These are phyloP conservation scores for Teunomyces lycoperdinae DNA, from an alignment of 805 yeast species.

Conservation along the genomic window DNA sequence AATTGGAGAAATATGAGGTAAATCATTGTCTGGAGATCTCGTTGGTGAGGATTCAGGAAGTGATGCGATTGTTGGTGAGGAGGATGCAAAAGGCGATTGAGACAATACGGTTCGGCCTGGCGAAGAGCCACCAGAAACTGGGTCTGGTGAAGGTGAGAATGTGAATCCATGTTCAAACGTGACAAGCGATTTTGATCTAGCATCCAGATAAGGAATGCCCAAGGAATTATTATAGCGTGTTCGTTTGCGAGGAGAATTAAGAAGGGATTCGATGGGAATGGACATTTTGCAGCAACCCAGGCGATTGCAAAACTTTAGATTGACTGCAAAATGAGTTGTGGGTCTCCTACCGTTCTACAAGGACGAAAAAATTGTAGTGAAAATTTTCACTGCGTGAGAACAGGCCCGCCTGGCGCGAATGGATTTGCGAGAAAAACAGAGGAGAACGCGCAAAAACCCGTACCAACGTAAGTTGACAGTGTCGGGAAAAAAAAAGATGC, in stretches of 20 bases:
- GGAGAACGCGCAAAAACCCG: background rate
- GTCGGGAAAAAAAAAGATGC: background rate
- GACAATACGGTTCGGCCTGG: background rate
- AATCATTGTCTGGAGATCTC: no score
- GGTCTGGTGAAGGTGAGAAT: background rate
- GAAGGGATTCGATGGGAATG: background rate
- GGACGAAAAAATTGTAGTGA: background rate
- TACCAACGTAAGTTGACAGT: background rate
- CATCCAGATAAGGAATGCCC: constrained; percentile 2
- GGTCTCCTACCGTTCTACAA: constrained; percentile 4
- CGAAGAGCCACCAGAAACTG: background rate
- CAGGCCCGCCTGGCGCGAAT: background rate
- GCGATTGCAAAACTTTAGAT: background rate
- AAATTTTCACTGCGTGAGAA: constrained; percentile 2
- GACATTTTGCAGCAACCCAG: background rate
- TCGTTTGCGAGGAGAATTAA: background rate
- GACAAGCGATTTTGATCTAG: background rate
- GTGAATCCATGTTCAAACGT: background rate
- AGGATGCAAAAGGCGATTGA: background rate
- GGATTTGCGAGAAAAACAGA: background rate
- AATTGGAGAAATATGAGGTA: background rate
- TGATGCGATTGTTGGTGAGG: background rate
- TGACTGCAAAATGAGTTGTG: constrained; percentile 1
- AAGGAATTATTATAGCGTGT: constrained; percentile 1
- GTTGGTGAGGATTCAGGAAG: background rate